Evolutionary conservation across 148 eudicot genomes (phyloP).

Genomic region (Chenopodium album): DNA sequence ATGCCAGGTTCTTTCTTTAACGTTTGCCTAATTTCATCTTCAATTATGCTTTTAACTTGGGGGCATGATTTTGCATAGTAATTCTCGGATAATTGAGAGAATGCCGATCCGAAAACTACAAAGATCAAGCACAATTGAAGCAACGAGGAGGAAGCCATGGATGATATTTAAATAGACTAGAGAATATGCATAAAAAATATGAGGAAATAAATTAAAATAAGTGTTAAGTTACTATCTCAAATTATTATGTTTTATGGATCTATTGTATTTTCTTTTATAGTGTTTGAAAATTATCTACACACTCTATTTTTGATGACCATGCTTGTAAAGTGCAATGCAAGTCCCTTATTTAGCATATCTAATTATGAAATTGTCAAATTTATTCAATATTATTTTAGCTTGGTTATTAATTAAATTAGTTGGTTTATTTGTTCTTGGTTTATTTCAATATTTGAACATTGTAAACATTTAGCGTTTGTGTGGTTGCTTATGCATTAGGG

Average conservation of each 20-base stretch:
- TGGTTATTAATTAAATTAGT: neutral
- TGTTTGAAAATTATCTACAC: too few relatives aligned
- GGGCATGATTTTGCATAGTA: neutral
- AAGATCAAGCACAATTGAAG: neutral
- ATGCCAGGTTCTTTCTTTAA: neutral
- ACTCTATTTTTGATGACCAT: too few relatives aligned
- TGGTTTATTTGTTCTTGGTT: neutral
- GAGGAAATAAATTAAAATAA: too few relatives aligned
- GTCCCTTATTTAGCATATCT: too few relatives aligned
- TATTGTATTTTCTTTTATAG: too few relatives aligned
- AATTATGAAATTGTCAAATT: too few relatives aligned
- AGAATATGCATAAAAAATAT: too few relatives aligned
- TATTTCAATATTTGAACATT: neutral
- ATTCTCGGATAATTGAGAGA: neutral
- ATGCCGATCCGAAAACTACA: neutral
- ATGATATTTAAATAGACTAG: too few relatives aligned
- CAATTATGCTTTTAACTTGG: neutral
- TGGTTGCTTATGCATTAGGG: neutral
- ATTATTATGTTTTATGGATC: too few relatives aligned
- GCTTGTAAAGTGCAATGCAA: too few relatives aligned
- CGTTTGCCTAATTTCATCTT: neutral
- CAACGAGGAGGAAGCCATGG: neutral
- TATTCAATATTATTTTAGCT: neutral
- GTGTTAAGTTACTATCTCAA: too few relatives aligned
- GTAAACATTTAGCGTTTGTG: neutral